phyloP scores from a whole-genome alignment of 805 yeast genomes.

The Starmerella khaoyaiensis region DNA sequence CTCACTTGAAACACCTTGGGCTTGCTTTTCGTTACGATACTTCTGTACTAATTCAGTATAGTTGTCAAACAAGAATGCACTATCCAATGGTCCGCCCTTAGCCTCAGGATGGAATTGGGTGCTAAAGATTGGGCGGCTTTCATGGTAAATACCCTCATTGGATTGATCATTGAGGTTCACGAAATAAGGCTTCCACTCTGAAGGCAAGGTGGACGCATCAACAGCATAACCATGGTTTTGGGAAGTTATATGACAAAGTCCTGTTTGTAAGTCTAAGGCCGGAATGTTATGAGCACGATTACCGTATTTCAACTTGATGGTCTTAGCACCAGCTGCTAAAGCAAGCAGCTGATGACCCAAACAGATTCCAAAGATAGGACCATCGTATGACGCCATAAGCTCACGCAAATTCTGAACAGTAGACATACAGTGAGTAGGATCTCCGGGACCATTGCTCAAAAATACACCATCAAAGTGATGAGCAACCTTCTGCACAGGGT shows the following conservation, averaged over 20 bases:
- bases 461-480: slow-evolving; percentile 88
- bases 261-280: slow-evolving; percentile 76
- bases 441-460: slow-evolving; percentile 95
- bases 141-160: slow-evolving; percentile 95
- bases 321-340: slow-evolving; percentile 86
- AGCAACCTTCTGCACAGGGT: slow-evolving; percentile 83
- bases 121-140: slow-evolving; percentile 76
- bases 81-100: slow-evolving; percentile 96
- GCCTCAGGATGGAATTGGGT: slow-evolving; percentile 99
- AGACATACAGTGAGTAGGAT: slow-evolving; percentile 77
- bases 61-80: slow-evolving; percentile 80
- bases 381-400: slow-evolving; percentile 51
- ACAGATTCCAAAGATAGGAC: slow-evolving; percentile 92
- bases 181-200: slow-evolving; percentile 76
- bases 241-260: slow-evolving; percentile 93
- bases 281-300: slow-evolving; percentile 99
- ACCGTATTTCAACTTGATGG: slow-evolving; percentile 89
- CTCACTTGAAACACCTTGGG: slow-evolving; percentile 32
- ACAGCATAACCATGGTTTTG: slow-evolving; percentile 99
- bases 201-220: slow-evolving; percentile 60
- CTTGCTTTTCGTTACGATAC: slow-evolving; percentile 37
- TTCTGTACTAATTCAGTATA: slow-evolving; percentile 57
- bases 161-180: slow-evolving; percentile 89
- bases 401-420: slow-evolving; percentile 64
- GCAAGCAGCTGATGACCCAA: slow-evolving; percentile 95